Evolutionary conservation across 192 early-diverging fungal genomes (phyloP).

Genomic region (Obelidium mucronatum): DNA sequence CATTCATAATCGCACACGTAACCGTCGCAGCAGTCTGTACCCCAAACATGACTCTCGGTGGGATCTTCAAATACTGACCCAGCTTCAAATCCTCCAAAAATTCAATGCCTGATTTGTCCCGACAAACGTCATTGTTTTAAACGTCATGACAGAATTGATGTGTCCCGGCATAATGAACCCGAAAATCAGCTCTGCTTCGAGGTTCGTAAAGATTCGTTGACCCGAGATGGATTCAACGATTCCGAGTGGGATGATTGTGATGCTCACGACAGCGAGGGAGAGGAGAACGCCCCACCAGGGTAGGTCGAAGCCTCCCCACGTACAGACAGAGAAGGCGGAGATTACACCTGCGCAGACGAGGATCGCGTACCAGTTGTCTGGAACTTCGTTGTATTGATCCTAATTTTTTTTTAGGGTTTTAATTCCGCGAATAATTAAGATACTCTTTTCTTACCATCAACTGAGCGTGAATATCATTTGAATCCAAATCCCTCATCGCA

Average conservation of each 20-base stretch:
- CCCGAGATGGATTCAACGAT: conserved; percentile 68
- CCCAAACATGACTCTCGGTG: conserved; percentile 80
- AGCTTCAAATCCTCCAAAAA: conserved; percentile 69
- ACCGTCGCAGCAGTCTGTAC: conserved; percentile 79
- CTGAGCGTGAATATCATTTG: conserved; percentile 38
- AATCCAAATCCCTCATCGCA: conserved; percentile 37
- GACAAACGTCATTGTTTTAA: conserved; percentile 73
- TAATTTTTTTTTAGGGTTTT: not conserved
- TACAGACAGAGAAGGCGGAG: conserved; percentile 4
- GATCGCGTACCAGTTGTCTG: conserved; percentile 36
- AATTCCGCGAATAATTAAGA: conserved; percentile 15
- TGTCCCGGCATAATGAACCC: conserved; percentile 68
- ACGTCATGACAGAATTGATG: conserved; percentile 69
- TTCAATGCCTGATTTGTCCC: conserved; percentile 66
- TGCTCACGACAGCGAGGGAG: conserved; percentile 49
- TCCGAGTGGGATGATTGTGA: conserved; percentile 69
- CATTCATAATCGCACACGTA: conserved; percentile 69
- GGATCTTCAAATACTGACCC: conserved; percentile 76
- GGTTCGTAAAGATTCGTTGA: conserved; percentile 60
- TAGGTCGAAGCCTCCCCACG: conserved; percentile 41
- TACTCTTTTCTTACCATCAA: conserved; percentile 25
- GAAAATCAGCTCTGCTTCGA: conserved; percentile 67
- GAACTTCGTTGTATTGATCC: conserved; percentile 42
- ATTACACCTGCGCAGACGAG: conserved; percentile 8
- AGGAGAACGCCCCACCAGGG: conserved; percentile 44